phyloP scores from a whole-genome alignment of 768 basidiomycete species.

The Lepiota brunneoincarnata region DNA sequence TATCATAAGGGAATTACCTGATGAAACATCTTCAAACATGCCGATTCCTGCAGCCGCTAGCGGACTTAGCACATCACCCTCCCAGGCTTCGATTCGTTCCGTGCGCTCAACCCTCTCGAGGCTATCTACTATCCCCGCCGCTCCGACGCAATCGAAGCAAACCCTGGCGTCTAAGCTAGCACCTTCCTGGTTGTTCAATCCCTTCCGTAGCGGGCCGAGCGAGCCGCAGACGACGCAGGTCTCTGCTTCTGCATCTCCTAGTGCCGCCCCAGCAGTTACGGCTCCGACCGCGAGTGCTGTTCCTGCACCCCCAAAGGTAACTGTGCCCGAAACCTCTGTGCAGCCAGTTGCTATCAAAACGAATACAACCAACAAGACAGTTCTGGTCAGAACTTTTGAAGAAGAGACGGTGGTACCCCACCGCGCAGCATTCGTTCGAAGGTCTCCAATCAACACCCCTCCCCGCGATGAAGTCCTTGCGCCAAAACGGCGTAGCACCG shows the following conservation, averaged over 20 bases:
- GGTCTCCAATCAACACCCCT: slow-evolving; percentile 67
- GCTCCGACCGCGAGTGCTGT: slow-evolving; percentile 33
- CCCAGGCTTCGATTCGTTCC: slow-evolving; percentile 65
- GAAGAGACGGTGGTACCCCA: slow-evolving; percentile 51
- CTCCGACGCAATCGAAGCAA: slow-evolving; percentile 28
- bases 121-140: slow-evolving; percentile 14
- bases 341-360: slow-evolving; percentile 44
- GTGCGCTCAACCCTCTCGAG: slow-evolving; percentile 42
- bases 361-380: slow-evolving; percentile 35
- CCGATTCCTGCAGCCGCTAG: slow-evolving; percentile 22
- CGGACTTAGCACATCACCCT: slow-evolving; percentile 57
- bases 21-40: slow-evolving; percentile 32
- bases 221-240: slow-evolving; percentile 62
- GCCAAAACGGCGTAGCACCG: slow-evolving; percentile 53
- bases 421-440: slow-evolving; percentile 45
- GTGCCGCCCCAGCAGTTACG: slow-evolving; percentile 21
- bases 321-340: slow-evolving; percentile 31
- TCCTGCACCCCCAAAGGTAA: slow-evolving; percentile 31
- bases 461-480: slow-evolving; percentile 63
- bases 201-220: slow-evolving; percentile 62
- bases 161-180: slow-evolving; percentile 59
- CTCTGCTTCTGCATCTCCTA: slow-evolving; percentile 45
- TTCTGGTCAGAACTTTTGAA: slow-evolving; percentile 51
- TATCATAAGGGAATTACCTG: slow-evolving; percentile 49
- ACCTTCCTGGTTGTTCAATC: slow-evolving; percentile 78